Conservation (phyloP, 805 yeast genomes). For the Torulaspora microellipsoides region DNA sequence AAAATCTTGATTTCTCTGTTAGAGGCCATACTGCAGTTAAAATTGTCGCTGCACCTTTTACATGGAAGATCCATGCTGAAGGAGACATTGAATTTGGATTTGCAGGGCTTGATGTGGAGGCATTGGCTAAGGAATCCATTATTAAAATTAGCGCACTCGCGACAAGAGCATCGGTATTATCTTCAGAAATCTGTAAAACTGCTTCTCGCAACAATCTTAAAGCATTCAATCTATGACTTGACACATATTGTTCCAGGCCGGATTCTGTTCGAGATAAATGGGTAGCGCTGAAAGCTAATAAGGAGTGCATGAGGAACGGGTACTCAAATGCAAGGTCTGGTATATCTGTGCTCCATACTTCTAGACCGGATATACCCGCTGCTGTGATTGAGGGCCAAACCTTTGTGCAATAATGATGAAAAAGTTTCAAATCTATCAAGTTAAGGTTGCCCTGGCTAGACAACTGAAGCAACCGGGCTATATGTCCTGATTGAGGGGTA, state of each 20-base stretch:
- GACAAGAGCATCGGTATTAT: constrained; percentile 88
- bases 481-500: constrained; percentile 12
- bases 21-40: constrained; percentile 95
- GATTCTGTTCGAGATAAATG: constrained; percentile 75
- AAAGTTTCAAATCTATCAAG: constrained; percentile 70
- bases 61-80: constrained; percentile 95
- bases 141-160: constrained; percentile 86
- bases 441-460: constrained; percentile 43
- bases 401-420: constrained; percentile 81
- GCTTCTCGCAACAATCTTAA: constrained; percentile 76
- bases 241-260: constrained; percentile 75
- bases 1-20: constrained; percentile 60
- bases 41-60: constrained; percentile 94
- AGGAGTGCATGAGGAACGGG: constrained; percentile 89
- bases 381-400: constrained; percentile 86
- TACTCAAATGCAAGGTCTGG: constrained; percentile 83
- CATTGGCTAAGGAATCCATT: constrained; percentile 92
- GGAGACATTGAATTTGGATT: constrained; percentile 61
- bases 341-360: constrained; percentile 83
- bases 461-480: constrained; percentile 24
- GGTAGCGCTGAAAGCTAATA: constrained; percentile 87
- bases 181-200: constrained; percentile 74
- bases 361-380: constrained; percentile 77
- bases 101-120: constrained; percentile 45
- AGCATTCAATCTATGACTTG: constrained; percentile 85